Percentiles rank a stretch among this genome's conserved stretches.
Conservation (phyloP, 805 yeast genomes). For the Metschnikowia orientalis region DNA sequence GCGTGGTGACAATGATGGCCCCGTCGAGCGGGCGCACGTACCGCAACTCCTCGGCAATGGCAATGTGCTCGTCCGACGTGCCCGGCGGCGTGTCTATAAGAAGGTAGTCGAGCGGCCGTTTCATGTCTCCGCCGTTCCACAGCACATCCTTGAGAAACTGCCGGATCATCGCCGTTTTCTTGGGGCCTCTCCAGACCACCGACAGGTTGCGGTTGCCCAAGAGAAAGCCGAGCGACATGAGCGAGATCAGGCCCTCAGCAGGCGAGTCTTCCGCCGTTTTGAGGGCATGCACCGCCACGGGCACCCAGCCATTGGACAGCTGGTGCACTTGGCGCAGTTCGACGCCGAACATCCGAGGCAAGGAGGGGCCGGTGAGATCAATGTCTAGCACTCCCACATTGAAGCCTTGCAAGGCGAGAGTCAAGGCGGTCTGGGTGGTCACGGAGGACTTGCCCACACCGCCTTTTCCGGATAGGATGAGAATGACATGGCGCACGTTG, state of each 20-base stretch:
- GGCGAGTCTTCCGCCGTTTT: conserved; percentile 3
- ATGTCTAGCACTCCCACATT: conserved; percentile 94
- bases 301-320: conserved; percentile 84
- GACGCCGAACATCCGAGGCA: conserved; percentile 94
- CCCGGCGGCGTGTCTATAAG: conserved; percentile 98
- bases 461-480: conserved; percentile 90
- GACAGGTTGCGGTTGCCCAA: conserved; percentile 80
- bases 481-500: conserved; percentile 67
- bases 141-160: conserved; percentile 87
- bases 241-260: conserved; percentile 43
- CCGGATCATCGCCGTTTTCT: conserved; percentile 94
- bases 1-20: conserved; percentile 93
- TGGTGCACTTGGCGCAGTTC: conserved; percentile 79
- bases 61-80: conserved; percentile 95
- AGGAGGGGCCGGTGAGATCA: conserved; percentile 93
- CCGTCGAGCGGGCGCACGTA: conserved; percentile 72
- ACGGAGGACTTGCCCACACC: conserved; percentile 98
- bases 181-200: conserved; percentile 98
- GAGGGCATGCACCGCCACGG: conserved; percentile 47
- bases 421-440: conserved; percentile 89
- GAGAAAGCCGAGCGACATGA: conserved; percentile 88
- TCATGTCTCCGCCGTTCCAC: conserved; percentile 62
- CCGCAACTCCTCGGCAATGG: conserved; percentile 86
- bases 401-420: conserved; percentile 63
- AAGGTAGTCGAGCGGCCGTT: conserved; percentile 55